These are phyloP conservation scores for Nemania sp. DNA, from an alignment of 2,329 filamentous ascomycete species.

Conservation along the genomic window DNA sequence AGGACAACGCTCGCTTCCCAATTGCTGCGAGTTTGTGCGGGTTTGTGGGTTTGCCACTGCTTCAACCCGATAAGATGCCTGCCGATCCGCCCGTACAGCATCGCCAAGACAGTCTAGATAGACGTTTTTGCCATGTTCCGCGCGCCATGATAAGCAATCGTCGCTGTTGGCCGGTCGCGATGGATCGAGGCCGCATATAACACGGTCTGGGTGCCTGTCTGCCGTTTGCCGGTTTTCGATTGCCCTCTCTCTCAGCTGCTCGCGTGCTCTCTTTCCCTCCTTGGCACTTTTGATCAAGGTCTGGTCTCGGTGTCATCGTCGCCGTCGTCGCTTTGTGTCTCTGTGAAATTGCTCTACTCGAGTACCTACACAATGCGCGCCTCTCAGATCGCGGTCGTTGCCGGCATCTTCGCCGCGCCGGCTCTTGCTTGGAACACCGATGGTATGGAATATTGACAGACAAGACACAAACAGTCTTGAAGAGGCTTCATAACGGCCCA, in stretches of 20 bases:
- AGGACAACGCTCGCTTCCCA: slow-evolving; percentile 21
- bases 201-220: not conserved
- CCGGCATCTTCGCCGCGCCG: slow-evolving; percentile 34
- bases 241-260: not conserved
- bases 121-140: slow-evolving; percentile 1
- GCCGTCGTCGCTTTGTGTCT: not conserved
- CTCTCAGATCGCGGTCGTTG: slow-evolving; percentile 31
- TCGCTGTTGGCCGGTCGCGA: slow-evolving; percentile 18
- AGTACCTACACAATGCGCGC: slow-evolving; percentile 34
- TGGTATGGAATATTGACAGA: slow-evolving; percentile 30
- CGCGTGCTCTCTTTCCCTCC: slow-evolving; percentile 21
- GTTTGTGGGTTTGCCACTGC: slow-evolving; percentile 16
- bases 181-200: slow-evolving; percentile 4
- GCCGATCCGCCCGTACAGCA: not conserved
- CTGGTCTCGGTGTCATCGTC: slow-evolving; percentile 1
- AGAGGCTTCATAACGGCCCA: not conserved
- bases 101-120: slow-evolving; percentile 11
- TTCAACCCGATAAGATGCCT: slow-evolving; percentile 20
- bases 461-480: not conserved
- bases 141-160: slow-evolving; percentile 15
- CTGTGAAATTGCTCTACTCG: not conserved
- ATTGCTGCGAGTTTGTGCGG: too few relatives aligned
- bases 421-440: slow-evolving; percentile 41
- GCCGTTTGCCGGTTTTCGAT: not conserved
- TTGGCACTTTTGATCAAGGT: not conserved